Evolutionary conservation across 352 stramenopile genomes (phyloP), one percentile per base, ranked within the genome.

Genomic region (Phytophthora sp.): DNA sequence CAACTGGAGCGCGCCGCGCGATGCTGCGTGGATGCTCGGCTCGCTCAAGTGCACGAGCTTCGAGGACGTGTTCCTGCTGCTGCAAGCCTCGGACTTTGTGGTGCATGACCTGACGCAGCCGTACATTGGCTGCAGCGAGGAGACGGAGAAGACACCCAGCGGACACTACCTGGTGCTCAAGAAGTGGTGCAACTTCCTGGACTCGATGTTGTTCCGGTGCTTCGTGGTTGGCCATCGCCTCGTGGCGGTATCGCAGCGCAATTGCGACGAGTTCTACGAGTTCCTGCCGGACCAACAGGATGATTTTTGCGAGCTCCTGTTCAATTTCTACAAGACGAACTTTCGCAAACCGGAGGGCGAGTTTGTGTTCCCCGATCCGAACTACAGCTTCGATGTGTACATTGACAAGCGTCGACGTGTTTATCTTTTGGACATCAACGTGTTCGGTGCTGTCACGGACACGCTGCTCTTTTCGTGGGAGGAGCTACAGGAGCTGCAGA

Each of bases 151-250:
- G 4, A 23, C 17, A 4, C 53, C 73, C 28, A 9, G 43, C 48
- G 26, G 76, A 35, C 59, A 53, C 56, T 84, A 94, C 58, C 67
- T 98, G n/a, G 91, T 98, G 49, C 76, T 99, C 39, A 92, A 96
- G 58, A 98, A 98, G 68, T 98, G 92, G 92, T 97, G 93, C 70
- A 97, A 96, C 49, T 89, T 98, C 17, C 89, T 92, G 77, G 91
- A 97, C 56, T 98, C 90, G 69, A 98, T 98, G 89, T 87, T 98
- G 59, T 99, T 99, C 66, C 86, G 96, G 41, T 97, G 92, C 67
- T 98, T 98, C 69, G 89, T 99, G 20, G 68, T 86, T 20, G 65
- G 79, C 28, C 71, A 89, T 63, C 56, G 82, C 41, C 72, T 97
- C 6, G 75, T 98, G 20, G 94, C 79, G 4, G 85, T 98, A 56